phyloP scores from a whole-genome alignment of 139 green algal genomes.

The Mesostigma viride region DNA sequence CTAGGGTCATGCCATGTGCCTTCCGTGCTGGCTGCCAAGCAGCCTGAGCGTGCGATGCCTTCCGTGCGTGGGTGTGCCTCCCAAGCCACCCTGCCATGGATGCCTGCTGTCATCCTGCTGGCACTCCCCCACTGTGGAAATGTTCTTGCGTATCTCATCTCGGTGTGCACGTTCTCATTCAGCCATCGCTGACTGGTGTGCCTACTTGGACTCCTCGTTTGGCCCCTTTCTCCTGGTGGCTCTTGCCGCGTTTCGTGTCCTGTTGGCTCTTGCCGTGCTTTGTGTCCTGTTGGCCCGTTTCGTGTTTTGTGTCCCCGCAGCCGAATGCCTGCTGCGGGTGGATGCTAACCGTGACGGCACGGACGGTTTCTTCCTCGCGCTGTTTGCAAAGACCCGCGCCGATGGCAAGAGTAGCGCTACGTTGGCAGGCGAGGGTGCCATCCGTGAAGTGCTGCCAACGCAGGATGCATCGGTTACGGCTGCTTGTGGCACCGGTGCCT shows the following conservation, averaged over 20 bases:
- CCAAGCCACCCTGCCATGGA: background rate
- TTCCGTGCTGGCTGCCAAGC: no score
- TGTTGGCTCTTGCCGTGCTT: background rate
- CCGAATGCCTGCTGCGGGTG: conserved; percentile 18
- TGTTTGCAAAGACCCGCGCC: no score
- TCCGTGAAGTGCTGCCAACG: no score
- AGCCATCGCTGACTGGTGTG: background rate
- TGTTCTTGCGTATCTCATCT: conserved; percentile 4
- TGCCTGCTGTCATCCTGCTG: background rate
- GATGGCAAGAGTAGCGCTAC: no score
- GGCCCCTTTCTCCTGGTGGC: background rate
- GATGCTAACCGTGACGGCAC: conserved; percentile 20
- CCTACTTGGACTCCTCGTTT: background rate
- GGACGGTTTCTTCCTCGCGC: conserved; percentile 36
- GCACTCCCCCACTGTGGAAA: background rate
- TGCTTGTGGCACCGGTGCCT: no score
- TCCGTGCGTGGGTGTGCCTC: no score
- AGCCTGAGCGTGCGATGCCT: no score
- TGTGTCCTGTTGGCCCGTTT: background rate
- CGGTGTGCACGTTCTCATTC: background rate
- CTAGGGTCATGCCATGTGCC: no score
- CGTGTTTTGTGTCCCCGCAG: conserved; percentile 3
- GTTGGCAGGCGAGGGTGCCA: no score
- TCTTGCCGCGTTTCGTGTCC: background rate
- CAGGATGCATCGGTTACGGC: no score